phyloP scores from a whole-genome alignment of 2,329 filamentous ascomycete genomes.

The Samsoniella hepiali region DNA sequence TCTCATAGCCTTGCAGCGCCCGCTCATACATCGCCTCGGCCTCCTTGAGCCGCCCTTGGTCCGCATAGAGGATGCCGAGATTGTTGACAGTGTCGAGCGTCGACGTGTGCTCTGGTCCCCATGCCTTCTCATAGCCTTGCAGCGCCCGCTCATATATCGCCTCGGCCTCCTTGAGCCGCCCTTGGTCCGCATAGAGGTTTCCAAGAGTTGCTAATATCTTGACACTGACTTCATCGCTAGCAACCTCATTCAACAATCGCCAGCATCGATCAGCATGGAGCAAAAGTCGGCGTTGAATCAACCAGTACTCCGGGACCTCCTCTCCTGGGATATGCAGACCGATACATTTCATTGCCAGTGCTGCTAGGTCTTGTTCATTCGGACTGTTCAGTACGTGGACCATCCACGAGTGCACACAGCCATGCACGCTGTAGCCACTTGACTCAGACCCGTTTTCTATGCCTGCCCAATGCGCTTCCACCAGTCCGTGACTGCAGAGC shows the following conservation, averaged over 20 bases:
- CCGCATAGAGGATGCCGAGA: too few species aligned
- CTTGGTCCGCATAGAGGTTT: background rate
- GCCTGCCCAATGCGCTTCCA: conserved; percentile 23
- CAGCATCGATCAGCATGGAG: conserved; percentile 24
- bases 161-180: conserved; percentile 21
- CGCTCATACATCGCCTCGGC: too few species aligned
- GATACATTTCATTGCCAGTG: conserved; percentile 19
- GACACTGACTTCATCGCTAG: background rate
- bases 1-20: too few species aligned
- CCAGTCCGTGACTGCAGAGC: conserved; percentile 30
- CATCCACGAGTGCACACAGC: conserved; percentile 34
- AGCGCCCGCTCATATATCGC: too few species aligned
- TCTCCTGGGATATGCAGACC: conserved; percentile 18
- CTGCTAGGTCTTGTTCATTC: conserved; percentile 6
- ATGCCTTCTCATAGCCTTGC: too few species aligned
- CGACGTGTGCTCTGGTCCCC: too few species aligned
- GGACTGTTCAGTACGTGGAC: conserved; percentile 26
- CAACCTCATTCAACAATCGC: background rate
- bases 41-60: too few species aligned
- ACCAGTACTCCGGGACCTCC: conserved; percentile 19
- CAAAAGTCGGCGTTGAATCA: conserved; percentile 23
- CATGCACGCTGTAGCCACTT: conserved; percentile 32
- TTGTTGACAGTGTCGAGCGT: too few species aligned
- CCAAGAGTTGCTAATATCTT: background rate
- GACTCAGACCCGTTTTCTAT: conserved; percentile 19